Conservation (phyloP, 2,329 filamentous ascomycete genomes). For the Penicillium frequentans region DNA sequence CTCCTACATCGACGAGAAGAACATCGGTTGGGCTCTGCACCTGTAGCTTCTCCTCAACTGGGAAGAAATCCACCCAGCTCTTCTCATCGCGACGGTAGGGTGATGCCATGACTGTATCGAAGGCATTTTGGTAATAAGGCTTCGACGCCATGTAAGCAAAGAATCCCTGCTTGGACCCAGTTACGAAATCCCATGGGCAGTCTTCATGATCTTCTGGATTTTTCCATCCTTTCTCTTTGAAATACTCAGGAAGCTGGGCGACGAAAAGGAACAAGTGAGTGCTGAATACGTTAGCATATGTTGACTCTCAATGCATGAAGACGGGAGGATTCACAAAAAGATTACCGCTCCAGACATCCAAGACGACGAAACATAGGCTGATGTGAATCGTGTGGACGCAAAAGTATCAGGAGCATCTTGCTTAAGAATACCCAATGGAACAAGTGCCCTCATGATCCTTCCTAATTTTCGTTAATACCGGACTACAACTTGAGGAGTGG, state of each 20-base stretch:
- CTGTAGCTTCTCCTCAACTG: conserved; percentile 11
- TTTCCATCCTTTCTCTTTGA: conserved; percentile 3
- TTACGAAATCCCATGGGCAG: neutral
- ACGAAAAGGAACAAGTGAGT: neutral
- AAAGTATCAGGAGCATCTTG: no score
- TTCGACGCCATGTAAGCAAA: conserved; percentile 9
- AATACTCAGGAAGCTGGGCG: neutral
- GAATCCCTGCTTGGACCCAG: neutral
- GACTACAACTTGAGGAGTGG: neutral
- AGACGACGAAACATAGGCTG: no score
- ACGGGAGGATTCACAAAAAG: neutral
- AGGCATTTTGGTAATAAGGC: conserved; percentile 9
- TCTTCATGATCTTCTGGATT: neutral
- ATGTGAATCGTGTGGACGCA: no score
- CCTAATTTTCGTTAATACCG: neutral
- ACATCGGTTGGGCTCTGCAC: conserved; percentile 9
- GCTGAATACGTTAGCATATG: neutral
- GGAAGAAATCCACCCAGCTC: conserved; percentile 21
- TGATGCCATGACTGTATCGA: conserved; percentile 24
- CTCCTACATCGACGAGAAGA: conserved; percentile 21
- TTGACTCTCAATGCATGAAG: neutral
- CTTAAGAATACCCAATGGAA: no score
- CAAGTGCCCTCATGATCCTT: neutral
- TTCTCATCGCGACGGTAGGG: conserved; percentile 9
- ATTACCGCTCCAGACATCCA: neutral